These are phyloP conservation scores for Teunomyces atbi DNA, from an alignment of 805 yeast genomes.

Conservation along the genomic window DNA sequence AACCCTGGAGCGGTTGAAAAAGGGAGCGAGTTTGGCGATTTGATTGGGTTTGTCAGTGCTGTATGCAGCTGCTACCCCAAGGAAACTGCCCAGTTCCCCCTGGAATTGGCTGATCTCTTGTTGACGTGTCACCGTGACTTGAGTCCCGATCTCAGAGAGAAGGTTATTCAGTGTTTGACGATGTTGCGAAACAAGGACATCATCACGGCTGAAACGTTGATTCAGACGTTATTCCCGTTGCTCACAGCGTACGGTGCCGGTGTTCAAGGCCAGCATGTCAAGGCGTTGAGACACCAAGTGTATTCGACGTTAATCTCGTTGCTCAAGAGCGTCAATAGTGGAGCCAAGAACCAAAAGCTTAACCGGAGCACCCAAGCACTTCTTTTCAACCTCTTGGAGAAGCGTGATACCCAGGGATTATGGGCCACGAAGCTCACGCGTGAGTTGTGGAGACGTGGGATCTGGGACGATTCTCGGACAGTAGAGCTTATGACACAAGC, in stretches of 20 bases:
- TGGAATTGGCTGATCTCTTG: conserved; percentile 69
- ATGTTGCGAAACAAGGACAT: conserved; percentile 87
- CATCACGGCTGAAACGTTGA: conserved; percentile 73
- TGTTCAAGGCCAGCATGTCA: conserved; percentile 62
- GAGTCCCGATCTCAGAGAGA: conserved; percentile 84
- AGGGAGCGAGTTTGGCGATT: conserved; percentile 71
- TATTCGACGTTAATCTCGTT: conserved; percentile 76
- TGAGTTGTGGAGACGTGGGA: conserved; percentile 95
- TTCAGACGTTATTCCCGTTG: conserved; percentile 87
- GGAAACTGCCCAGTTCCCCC: conserved; percentile 82
- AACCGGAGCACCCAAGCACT: conserved; percentile 91
- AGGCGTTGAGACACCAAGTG: conserved; percentile 77
- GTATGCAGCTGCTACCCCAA: conserved; percentile 88
- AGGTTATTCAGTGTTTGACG: conserved; percentile 82
- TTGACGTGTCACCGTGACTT: conserved; percentile 76
- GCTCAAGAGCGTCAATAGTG: conserved; percentile 79
- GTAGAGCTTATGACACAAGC: conserved; percentile 98
- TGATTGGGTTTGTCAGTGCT: conserved; percentile 88
- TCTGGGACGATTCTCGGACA: conserved; percentile 96
- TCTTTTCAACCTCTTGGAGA: conserved; percentile 80
- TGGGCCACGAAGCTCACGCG: conserved; percentile 97
- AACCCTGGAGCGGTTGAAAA: conserved; percentile 60
- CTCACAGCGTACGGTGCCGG: conserved; percentile 59
- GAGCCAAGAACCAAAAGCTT: conserved; percentile 85
- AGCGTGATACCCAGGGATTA: conserved; percentile 73